Evolutionary conservation across 2,329 filamentous ascomycete species (phyloP).

Genomic region (Ploettnerulaceae sp.): DNA sequence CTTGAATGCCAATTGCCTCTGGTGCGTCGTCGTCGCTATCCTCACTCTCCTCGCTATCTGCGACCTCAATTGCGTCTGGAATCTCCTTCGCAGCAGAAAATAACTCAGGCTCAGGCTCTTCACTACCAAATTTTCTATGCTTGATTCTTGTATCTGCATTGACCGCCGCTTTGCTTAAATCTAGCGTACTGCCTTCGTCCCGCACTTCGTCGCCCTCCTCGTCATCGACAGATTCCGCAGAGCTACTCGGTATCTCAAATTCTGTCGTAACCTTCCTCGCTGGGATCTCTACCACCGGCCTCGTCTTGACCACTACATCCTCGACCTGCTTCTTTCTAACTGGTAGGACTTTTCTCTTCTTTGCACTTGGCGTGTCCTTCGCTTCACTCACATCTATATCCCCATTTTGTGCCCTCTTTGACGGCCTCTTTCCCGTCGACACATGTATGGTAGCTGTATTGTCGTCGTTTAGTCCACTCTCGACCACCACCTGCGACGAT

Average conservation of each 20-base stretch:
- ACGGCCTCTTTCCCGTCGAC: constrained; percentile 10
- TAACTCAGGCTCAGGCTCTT: constrained; percentile 18
- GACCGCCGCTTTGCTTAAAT: neutral
- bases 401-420: constrained; percentile 6
- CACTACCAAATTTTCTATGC: constrained; percentile 27
- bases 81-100: constrained; percentile 13
- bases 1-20: constrained; percentile 28
- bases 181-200: neutral
- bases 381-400: constrained; percentile 6
- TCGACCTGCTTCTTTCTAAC: constrained; percentile 22
- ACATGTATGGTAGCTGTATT: constrained; percentile 17
- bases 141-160: constrained; percentile 11
- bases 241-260: neutral
- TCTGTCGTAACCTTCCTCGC: constrained; percentile 7
- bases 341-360: constrained; percentile 27
- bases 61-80: neutral
- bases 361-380: constrained; percentile 18
- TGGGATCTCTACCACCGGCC: constrained; percentile 27
- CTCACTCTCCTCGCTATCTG: constrained; percentile 8
- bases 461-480: constrained; percentile 11
- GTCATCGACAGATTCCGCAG: constrained; percentile 7
- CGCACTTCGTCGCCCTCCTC: constrained; percentile 8
- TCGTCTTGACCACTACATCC: neutral
- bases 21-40: constrained; percentile 33
- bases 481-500: constrained; percentile 4